These are phyloP conservation scores for Lactarius evosmus DNA, from an alignment of 768 basidiomycete genomes.

Conservation along the genomic window DNA sequence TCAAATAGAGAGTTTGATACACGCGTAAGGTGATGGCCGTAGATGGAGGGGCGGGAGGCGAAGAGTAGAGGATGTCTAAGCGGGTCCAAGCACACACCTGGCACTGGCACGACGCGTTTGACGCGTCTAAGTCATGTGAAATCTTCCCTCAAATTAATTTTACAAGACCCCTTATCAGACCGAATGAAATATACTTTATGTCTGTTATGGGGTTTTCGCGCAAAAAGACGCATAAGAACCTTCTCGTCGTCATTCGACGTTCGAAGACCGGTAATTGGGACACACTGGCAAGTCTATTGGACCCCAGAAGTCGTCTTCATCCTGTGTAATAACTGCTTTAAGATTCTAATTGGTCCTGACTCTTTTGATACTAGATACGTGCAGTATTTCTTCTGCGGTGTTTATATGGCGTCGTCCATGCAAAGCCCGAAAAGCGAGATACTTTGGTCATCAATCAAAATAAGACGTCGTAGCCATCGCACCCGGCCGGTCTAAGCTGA, in stretches of 20 bases:
- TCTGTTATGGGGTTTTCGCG: background rate
- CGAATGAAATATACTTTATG: background rate
- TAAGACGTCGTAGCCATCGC: too few relatives aligned
- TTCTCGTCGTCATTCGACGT: too few relatives aligned
- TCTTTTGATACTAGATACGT: background rate
- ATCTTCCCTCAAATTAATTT: too few relatives aligned
- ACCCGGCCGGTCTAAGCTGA: background rate
- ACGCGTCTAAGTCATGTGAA: background rate
- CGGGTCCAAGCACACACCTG: too few relatives aligned
- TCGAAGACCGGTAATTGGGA: too few relatives aligned
- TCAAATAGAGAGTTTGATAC: background rate
- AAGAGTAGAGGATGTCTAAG: background rate
- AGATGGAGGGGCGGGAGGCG: background rate
- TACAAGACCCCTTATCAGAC: background rate
- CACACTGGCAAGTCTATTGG: too few relatives aligned
- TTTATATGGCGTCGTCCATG: background rate
- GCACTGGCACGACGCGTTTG: background rate
- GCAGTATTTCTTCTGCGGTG: background rate
- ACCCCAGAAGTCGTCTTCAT: too few relatives aligned
- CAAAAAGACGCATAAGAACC: too few relatives aligned
- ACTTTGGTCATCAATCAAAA: background rate
- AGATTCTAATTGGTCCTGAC: too few relatives aligned
- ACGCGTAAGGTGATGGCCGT: background rate
- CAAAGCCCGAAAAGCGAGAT: background rate
- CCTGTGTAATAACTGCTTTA: too few relatives aligned